A percentile compares a stretch with the other conserved stretches of the same genome.
These are phyloP conservation scores for Penicillium sp. DNA, from an alignment of 2,329 filamentous ascomycete species.

Conservation along the genomic window DNA sequence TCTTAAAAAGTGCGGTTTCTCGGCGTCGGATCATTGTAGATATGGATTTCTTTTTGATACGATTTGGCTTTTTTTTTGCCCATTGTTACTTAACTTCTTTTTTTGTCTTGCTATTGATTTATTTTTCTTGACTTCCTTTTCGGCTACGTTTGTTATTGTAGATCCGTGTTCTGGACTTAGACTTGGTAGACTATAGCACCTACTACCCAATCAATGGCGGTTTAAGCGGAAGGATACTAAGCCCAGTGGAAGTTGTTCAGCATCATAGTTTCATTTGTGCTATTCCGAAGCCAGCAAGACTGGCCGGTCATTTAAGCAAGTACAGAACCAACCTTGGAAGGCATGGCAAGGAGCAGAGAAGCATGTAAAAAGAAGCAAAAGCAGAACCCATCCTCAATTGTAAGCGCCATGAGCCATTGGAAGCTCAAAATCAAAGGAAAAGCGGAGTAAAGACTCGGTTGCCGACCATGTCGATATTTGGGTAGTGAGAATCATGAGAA, in stretches of 20 bases:
- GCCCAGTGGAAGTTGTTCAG: neutral
- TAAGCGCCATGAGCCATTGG: conserved; percentile 25
- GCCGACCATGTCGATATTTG: conserved; percentile 8
- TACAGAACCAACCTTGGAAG: conserved; percentile 14
- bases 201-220: neutral
- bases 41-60: conserved; percentile 23
- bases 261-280: conserved; percentile 7
- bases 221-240: neutral
- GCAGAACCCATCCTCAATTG: conserved; percentile 19
- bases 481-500: conserved; percentile 12
- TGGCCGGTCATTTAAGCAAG: conserved; percentile 23
- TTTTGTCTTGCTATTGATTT: conserved; percentile 3
- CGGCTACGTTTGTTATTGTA: neutral
- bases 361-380: conserved; percentile 4
- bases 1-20: conserved; percentile 26
- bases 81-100: conserved; percentile 12
- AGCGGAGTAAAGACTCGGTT: conserved; percentile 3
- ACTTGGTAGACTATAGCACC: neutral
- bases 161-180: neutral
- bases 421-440: conserved; percentile 8
- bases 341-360: conserved; percentile 1
- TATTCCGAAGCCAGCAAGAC: conserved; percentile 8
- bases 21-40: conserved; percentile 25
- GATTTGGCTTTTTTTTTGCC: conserved; percentile 19
- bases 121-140: neutral